Evolutionary conservation across 1,139 yeast genomes (phyloP).

Genomic region (Sugiyamaella paludigena): DNA sequence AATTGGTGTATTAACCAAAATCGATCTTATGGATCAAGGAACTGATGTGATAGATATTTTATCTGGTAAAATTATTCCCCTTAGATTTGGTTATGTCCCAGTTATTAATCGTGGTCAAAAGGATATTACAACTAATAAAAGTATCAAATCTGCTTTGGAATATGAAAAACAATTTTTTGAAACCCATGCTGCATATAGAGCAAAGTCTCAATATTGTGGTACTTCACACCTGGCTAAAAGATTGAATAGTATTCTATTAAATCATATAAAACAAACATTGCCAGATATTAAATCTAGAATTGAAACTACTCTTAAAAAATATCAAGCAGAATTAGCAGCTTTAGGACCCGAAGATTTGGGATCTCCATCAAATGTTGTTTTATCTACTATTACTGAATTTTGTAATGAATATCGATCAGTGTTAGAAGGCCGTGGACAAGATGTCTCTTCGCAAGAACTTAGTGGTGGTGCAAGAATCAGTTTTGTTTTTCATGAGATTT

Average conservation of each 20-base stretch:
- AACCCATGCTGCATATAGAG: conserved; percentile 90
- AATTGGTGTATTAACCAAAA: conserved; percentile 94
- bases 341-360: conserved; percentile 82
- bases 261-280: conserved; percentile 89
- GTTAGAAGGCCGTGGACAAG: conserved; percentile 89
- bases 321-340: conserved; percentile 70
- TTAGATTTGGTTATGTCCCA: conserved; percentile 94
- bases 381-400: conserved; percentile 90
- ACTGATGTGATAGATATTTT: conserved; percentile 97
- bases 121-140: conserved; percentile 83
- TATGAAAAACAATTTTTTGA: conserved; percentile 82
- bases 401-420: conserved; percentile 80
- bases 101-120: conserved; percentile 97
- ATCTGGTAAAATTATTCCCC: conserved; percentile 93
- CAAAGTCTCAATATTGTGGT: conserved; percentile 91
- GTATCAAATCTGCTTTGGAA: conserved; percentile 81
- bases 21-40: conserved; percentile 96
- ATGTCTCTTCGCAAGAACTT: conserved; percentile 76
- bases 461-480: conserved; percentile 96
- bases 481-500: conserved; percentile 95
- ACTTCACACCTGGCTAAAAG: conserved; percentile 95
- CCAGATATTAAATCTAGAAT: conserved; percentile 94
- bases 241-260: conserved; percentile 82
- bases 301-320: conserved; percentile 84
- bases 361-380: conserved; percentile 82